Evolutionary conservation across 768 basidiomycete species (phyloP), one percentile per base, ranked within the genome.

Genomic region (Lyophyllum atratum): DNA sequence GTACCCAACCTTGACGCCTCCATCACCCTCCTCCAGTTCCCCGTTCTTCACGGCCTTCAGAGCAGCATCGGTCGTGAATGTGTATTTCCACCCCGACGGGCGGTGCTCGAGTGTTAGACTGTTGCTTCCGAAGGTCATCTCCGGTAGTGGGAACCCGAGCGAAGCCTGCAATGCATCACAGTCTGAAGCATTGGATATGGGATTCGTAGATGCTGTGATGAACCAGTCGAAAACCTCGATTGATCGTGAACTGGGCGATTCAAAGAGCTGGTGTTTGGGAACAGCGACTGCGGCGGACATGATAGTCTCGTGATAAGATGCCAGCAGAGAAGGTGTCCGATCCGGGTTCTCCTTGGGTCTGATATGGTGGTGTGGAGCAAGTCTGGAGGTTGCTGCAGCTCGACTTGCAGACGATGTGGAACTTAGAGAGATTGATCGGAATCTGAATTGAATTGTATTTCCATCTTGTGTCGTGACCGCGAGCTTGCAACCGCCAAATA

Each of bases 91-190:
- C 11, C 84, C 85, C 8, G 82, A 85, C 0, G 83, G 71, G 24
- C 68, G 74, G 64, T 98, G 92, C 29, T 80, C 76, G 24, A 98
- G 72, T 3, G 78, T 74, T 9, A 99, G 79, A 15, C 68, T 69
- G 71, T 98, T 98, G 70, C 82, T 85, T 5, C 94, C 95, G 66
- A 98, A 98, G 0, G 92, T 94, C 93, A 98, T 98, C 70, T 99
- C 97, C 2, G 97, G 97, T 1, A 96, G 72, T 0, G 96, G 92
- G 24, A 98, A 79, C 2, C 87, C 85, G 4, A 92, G 75, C 0
- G 72, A 62, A 6, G 81, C 74, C 49, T 90, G 87, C 45, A 93
- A 73, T 0, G 78, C 77, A 67, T 95, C 90, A 59, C 84, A 85
- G 63, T 93, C 86, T 44, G 75, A 69, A 1, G 93, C 88, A 66